Evolutionary conservation across 192 early-diverging fungal genomes (phyloP), one percentile per base, ranked within the genome.

Genomic region (Coemansia sp.): DNA sequence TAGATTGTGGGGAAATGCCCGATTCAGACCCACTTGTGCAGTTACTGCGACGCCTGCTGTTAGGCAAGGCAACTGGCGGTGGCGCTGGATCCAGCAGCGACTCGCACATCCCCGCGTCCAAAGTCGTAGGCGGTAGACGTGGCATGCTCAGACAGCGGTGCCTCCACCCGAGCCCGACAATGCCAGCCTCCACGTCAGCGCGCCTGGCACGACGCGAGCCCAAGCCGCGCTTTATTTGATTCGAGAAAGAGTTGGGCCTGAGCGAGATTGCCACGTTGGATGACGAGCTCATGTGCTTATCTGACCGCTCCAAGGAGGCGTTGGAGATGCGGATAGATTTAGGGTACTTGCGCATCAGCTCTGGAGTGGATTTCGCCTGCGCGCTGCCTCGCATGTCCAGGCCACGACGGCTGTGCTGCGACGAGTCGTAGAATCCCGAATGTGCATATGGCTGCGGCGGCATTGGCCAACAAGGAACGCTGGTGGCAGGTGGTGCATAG

Each of bases 291-390:
- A 68, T 62, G 11, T 62, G 27, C 27, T 48, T 50, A 1, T 55
- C 64, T 14, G 64, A 68, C 2, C 58, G 25, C 1, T 51, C 51
- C 1, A 72, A 45, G 2, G 72, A 68, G 4, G 31, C 59, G 25
- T 69, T 55, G 8, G 62, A 69, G 9, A 38, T 64, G 53, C 63
- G 67, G 9, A 42, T 29, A 1, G 76, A 60, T 39, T 60, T 67
- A 7, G 25, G 64, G 46, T 63, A 39, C 23, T 51, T 66, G 68
- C 50, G 77, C 77, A 79, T 71, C 17, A 79, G 66, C 67, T 80
- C 78, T 2, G 78, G 78, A 4, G 78, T 80, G 1, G 78, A 80
- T n/a, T 80, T 80, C n/a, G 73, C 78, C 59, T 79, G 77, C 17
- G 31, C 45, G 36, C 31, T 25, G 7, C 72, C 64, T 11, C 34